Evolutionary conservation across 139 green algal genomes (phyloP).

Genomic region (Yamagishiella unicocca): DNA sequence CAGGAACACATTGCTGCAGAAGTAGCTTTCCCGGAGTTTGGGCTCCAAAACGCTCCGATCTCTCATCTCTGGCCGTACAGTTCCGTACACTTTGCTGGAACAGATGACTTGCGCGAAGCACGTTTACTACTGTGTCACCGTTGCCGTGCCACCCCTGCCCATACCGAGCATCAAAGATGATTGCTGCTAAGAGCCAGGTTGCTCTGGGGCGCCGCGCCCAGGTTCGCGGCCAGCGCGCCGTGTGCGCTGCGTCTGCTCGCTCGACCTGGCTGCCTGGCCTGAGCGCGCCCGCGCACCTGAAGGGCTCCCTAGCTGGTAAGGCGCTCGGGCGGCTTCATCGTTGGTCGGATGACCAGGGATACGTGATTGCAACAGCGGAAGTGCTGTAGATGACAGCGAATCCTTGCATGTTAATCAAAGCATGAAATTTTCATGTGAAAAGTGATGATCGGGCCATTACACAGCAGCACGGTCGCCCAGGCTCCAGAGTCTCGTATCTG

Average conservation of each 20-base stretch:
- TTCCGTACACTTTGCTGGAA: not conserved
- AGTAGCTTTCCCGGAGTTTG: too few relatives aligned
- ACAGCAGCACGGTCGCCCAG: too few relatives aligned
- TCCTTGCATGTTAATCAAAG: too few relatives aligned
- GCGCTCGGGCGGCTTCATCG: not conserved
- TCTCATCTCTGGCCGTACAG: not conserved
- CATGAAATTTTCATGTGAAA: too few relatives aligned
- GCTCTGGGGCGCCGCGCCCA: constrained; percentile 25
- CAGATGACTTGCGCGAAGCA: not conserved
- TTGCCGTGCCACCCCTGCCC: constrained; percentile 24
- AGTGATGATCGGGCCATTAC: too few relatives aligned
- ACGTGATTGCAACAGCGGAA: too few relatives aligned
- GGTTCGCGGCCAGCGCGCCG: constrained; percentile 20
- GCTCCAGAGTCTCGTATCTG: too few relatives aligned
- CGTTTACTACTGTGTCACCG: not conserved
- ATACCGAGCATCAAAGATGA: constrained; percentile 19
- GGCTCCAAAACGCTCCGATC: constrained; percentile 20
- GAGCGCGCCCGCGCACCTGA: constrained; percentile 54
- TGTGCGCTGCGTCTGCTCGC: constrained; percentile 29
- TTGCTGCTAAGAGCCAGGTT: constrained; percentile 36
- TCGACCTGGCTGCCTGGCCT: constrained; percentile 50
- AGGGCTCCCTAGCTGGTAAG: constrained; percentile 63
- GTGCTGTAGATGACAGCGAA: too few relatives aligned
- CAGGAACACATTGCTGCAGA: too few relatives aligned
- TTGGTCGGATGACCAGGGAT: too few relatives aligned